These are phyloP conservation scores for Laguncularia racemosa DNA, from an alignment of 345 rosid genomes.

Conservation along the genomic window DNA sequence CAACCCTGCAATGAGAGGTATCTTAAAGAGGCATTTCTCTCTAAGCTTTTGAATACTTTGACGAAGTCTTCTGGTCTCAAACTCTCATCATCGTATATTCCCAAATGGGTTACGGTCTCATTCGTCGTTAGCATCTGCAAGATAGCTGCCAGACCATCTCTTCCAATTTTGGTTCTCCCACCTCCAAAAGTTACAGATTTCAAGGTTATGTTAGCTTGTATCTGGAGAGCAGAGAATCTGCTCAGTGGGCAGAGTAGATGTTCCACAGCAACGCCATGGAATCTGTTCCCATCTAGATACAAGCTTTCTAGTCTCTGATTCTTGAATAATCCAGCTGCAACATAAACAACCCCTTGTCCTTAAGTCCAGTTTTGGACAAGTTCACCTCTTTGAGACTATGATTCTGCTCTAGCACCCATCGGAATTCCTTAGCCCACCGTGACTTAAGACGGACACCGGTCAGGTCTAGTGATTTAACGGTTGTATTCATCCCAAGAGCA, in stretches of 20 bases:
- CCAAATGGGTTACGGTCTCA: conserved; percentile 54
- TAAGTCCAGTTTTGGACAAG: conserved; percentile 68
- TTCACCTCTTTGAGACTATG: conserved; percentile 60
- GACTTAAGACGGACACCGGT: conserved; percentile 69
- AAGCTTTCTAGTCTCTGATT: conserved; percentile 62
- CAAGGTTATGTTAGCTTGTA: conserved; percentile 76
- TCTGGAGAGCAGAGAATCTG: conserved; percentile 81
- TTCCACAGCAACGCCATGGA: conserved; percentile 62
- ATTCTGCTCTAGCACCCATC: conserved; percentile 86
- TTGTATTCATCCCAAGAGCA: conserved; percentile 69
- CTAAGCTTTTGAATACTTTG: conserved; percentile 57
- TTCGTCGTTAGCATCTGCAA: conserved; percentile 68
- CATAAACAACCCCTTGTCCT: conserved; percentile 80
- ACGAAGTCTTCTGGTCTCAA: conserved; percentile 72
- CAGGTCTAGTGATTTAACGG: conserved; percentile 77
- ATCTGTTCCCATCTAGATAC: conserved; percentile 75
- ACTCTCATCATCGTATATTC: conserved; percentile 63
- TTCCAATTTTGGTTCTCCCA: conserved; percentile 55
- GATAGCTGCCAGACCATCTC: conserved; percentile 75
- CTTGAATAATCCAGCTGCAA: conserved; percentile 90
- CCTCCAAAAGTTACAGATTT: conserved; percentile 68
- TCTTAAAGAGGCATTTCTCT: conserved; percentile 69
- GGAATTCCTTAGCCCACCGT: conserved; percentile 74
- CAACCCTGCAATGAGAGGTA: conserved; percentile 79
- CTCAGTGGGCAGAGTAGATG: conserved; percentile 86